Conservation (phyloP, 345 rosid genomes). For the Citrus medica region DNA sequence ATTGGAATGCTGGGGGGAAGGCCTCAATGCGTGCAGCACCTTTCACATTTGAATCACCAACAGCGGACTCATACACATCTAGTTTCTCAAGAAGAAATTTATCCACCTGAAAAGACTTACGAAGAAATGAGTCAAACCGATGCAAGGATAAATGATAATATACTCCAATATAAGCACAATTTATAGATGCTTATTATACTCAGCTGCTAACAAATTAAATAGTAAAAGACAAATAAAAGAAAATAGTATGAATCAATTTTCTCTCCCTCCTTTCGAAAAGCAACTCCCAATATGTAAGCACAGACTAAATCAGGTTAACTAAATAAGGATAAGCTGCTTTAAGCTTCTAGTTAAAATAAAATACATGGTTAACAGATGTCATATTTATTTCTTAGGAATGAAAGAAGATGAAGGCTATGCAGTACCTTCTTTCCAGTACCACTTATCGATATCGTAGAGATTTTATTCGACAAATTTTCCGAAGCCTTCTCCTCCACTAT, state of each 20-base stretch:
- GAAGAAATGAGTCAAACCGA: constrained; percentile 6
- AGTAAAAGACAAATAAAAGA: neutral
- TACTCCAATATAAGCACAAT: neutral
- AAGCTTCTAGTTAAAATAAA: neutral
- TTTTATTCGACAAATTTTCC: constrained; percentile 69
- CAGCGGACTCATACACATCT: constrained; percentile 74
- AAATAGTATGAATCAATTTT: neutral
- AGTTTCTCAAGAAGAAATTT: constrained; percentile 77
- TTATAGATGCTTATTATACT: neutral
- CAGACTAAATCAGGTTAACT: neutral
- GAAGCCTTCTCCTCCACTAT: constrained; percentile 79
- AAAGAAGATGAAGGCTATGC: neutral
- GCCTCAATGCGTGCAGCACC: constrained; percentile 60
- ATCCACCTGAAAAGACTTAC: constrained; percentile 49
- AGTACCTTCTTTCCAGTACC: constrained; percentile 66
- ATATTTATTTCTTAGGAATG: neutral
- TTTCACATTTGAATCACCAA: constrained; percentile 63
- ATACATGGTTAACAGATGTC: neutral
- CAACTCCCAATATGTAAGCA: too few relatives aligned
- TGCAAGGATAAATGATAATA: neutral
- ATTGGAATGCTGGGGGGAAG: constrained; percentile 79
- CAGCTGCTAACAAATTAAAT: neutral
- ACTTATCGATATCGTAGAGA: constrained; percentile 65
- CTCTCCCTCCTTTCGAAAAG: neutral
- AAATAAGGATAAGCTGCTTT: neutral